phyloP scores from a whole-genome alignment of 495 filamentous ascomycete species.

The Schizothecium vesticola region DNA sequence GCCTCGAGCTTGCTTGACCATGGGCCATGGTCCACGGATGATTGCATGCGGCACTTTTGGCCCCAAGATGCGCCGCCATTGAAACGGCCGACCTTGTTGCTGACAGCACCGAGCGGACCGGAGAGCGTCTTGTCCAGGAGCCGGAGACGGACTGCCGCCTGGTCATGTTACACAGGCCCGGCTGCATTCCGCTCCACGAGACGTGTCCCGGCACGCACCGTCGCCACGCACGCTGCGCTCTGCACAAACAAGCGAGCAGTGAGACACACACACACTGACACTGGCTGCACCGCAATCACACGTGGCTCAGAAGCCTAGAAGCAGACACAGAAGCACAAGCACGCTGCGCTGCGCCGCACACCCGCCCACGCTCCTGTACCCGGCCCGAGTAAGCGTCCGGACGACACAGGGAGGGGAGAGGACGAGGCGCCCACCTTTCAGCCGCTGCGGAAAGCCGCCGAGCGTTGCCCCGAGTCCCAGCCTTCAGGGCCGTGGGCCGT shows the following conservation, averaged over 20 bases:
- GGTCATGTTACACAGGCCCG: not conserved
- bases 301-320: conserved; percentile 3
- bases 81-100: not conserved
- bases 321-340: not conserved
- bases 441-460: conserved; percentile 12
- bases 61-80: not conserved
- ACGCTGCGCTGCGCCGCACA: not conserved
- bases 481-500: not conserved
- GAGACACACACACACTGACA: not conserved
- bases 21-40: not conserved
- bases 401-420: not conserved
- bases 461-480: not conserved
- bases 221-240: not conserved
- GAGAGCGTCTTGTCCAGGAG: not conserved
- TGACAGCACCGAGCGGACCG: not conserved
- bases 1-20: not conserved
- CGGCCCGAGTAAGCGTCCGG: not conserved
- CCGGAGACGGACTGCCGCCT: not conserved
- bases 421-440: not conserved
- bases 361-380: too few species aligned
- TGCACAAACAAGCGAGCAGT: not conserved
- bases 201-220: not conserved
- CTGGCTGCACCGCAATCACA: not conserved
- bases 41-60: conserved; percentile 15
- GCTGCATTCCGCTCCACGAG: not conserved